Evolutionary conservation across 306 rosid genomes (phyloP).

Genomic region (Calophaca sinica): DNA sequence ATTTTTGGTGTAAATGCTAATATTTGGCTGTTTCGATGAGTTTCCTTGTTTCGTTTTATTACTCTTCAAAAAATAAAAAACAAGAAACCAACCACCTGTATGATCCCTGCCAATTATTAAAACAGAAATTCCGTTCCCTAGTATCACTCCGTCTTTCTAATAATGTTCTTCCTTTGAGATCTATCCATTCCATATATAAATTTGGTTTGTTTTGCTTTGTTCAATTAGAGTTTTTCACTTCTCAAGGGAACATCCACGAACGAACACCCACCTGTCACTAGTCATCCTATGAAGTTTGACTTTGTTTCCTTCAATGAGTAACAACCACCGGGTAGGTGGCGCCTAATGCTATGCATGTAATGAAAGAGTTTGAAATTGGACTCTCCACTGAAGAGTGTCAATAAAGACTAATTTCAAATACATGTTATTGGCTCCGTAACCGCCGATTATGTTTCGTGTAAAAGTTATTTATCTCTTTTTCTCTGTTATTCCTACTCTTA

Average conservation of each 20-base stretch:
- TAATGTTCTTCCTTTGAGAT: conserved; percentile 1
- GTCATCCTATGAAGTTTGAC: conserved; percentile 38
- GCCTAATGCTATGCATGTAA: conserved; percentile 4
- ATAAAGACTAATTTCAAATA: not conserved
- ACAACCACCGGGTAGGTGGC: conserved; percentile 7
- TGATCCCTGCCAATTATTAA: not conserved
- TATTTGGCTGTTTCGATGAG: not conserved
- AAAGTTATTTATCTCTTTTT: not conserved
- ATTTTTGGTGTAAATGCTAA: not conserved
- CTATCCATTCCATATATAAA: not conserved
- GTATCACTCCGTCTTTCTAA: not conserved
- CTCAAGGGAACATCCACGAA: not conserved
- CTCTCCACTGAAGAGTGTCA: not conserved
- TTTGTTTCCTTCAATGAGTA: conserved; percentile 32
- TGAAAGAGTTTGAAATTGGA: conserved; percentile 21
- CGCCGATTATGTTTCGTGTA: not conserved
- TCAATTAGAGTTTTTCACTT: not conserved
- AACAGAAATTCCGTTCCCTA: not conserved
- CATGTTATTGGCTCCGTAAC: conserved; percentile 11
- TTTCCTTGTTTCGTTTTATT: not conserved
- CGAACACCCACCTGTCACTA: not conserved
- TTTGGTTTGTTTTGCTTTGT: not conserved
- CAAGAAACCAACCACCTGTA: conserved; percentile 27
- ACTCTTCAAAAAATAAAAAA: not conserved
- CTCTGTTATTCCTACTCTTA: not conserved